phyloP scores from a whole-genome alignment of 2,329 filamentous ascomycete genomes.

The Xylaria multiplex region DNA sequence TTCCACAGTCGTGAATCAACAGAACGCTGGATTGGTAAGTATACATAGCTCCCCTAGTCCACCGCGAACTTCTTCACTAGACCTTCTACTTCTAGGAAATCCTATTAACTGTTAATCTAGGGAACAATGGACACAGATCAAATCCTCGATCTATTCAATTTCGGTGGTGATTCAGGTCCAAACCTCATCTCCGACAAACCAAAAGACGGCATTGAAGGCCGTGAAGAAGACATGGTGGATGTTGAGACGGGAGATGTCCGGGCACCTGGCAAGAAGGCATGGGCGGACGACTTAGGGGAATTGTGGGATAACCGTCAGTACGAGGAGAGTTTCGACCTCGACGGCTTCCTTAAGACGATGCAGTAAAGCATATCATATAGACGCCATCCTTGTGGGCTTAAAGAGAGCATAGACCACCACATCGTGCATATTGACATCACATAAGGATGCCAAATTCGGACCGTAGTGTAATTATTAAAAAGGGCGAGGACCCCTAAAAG shows the following conservation, averaged over 20 bases:
- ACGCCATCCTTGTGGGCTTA: neutral
- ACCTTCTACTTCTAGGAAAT: neutral
- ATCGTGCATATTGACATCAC: neutral
- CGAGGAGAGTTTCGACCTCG: conserved; percentile 96
- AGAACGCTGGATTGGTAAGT: conserved; percentile 82
- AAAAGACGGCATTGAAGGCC: conserved; percentile 66
- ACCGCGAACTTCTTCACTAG: neutral
- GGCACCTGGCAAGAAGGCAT: conserved; percentile 95
- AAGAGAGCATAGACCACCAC: conserved; percentile 11
- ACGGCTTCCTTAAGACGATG: conserved; percentile 96
- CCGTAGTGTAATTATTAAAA: conserved; percentile 29
- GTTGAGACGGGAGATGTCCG: conserved; percentile 90
- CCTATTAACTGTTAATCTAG: conserved; percentile 43
- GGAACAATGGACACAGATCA: conserved; percentile 97
- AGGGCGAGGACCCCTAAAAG: conserved; percentile 7
- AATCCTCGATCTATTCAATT: conserved; percentile 94
- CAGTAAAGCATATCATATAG: conserved; percentile 18
- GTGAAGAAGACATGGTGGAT: conserved; percentile 89
- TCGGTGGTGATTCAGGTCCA: conserved; percentile 82
- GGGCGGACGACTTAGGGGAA: conserved; percentile 93
- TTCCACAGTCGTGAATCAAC: conserved; percentile 97
- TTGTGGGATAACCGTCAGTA: conserved; percentile 98
- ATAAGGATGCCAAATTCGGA: neutral
- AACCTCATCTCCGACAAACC: conserved; percentile 71
- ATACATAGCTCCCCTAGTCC: neutral